phyloP scores from a whole-genome alignment of 371 early-diverging fungal genomes.

The Syncephalastrum sp. region DNA sequence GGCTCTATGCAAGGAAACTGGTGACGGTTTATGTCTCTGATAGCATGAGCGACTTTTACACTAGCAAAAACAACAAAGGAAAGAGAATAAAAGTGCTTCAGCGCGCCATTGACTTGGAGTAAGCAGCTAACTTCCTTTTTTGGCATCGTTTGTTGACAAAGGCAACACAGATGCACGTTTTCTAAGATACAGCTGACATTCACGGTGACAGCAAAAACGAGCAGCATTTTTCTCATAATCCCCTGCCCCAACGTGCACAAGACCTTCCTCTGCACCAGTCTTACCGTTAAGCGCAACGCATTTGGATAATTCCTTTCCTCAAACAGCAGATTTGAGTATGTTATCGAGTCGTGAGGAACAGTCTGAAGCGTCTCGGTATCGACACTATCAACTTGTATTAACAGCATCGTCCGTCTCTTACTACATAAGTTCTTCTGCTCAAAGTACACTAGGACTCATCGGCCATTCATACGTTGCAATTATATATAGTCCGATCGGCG shows the following conservation, averaged over 20 bases:
- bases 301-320: slow-evolving; percentile 19
- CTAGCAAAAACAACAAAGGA: slow-evolving; percentile 19
- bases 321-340: slow-evolving; percentile 49
- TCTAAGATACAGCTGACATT: slow-evolving; percentile 34
- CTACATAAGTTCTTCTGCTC: slow-evolving; percentile 11
- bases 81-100: slow-evolving; percentile 34
- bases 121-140: background rate
- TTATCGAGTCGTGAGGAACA: slow-evolving; percentile 39
- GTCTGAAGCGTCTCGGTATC: slow-evolving; percentile 43
- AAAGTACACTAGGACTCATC: background rate
- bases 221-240: slow-evolving; percentile 27
- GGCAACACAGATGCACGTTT: slow-evolving; percentile 10
- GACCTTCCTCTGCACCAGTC: slow-evolving; percentile 49
- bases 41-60: slow-evolving; percentile 23
- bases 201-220: slow-evolving; percentile 34
- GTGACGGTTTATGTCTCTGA: too few species aligned
- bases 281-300: slow-evolving; percentile 25
- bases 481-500: slow-evolving; percentile 53
- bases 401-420: slow-evolving; percentile 52
- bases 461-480: background rate
- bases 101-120: slow-evolving; percentile 29
- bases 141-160: background rate
- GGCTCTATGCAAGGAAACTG: too few species aligned
- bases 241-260: slow-evolving; percentile 33
- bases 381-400: slow-evolving; percentile 60